Evolutionary conservation across 768 basidiomycete species (phyloP), one percentile per base, ranked within the genome.

Genomic region (Mycena galericulata): DNA sequence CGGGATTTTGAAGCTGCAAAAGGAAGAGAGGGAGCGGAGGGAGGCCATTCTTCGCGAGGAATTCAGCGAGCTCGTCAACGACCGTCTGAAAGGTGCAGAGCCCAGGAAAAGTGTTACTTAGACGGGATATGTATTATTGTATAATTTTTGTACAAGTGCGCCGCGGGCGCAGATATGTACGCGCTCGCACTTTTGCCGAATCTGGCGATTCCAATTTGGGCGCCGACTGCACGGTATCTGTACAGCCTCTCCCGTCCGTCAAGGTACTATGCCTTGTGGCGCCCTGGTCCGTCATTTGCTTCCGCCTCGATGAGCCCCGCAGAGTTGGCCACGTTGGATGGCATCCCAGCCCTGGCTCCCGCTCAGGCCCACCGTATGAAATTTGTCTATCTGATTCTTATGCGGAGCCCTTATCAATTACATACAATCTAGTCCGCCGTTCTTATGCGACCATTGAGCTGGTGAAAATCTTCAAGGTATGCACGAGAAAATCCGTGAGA

Each of bases 1-100:
- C 36, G 94, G 95, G 38, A 97, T 99, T 65, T 77, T 99, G 77
- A 97, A 98, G 81, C 75, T 98, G 79, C 97, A 98, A 81, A 92
- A 85, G 77, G 97, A 98, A 79, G 98, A 99, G 82, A 89, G 93
- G 79, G 90, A 92, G 79, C 90, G 97, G 81, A 88, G 95, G 74
- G 98, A 99, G 81, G 84, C 91, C 8, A 91, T 96, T 73, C 84
- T 99, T 70, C 85, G 96, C 63, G 93, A 94, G 73, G 95, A 97
- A 79, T 97, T 97, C 78, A 91, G 87, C 67, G 93, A 95, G 80
- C 85, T 97, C 58, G 90, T 96, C 9, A 81, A 82, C 18, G 94
- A 96, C 53, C 90, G 87, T 74, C 80, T 96, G 68, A 94, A 92
- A 76, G 88, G 81, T 36, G 75, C 64, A 26, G 69, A 70, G 49